A percentile compares a stretch with the other conserved stretches of the same genome.
Conservation (phyloP, 2,329 filamentous ascomycete genomes). For the Penicillium sp. region DNA sequence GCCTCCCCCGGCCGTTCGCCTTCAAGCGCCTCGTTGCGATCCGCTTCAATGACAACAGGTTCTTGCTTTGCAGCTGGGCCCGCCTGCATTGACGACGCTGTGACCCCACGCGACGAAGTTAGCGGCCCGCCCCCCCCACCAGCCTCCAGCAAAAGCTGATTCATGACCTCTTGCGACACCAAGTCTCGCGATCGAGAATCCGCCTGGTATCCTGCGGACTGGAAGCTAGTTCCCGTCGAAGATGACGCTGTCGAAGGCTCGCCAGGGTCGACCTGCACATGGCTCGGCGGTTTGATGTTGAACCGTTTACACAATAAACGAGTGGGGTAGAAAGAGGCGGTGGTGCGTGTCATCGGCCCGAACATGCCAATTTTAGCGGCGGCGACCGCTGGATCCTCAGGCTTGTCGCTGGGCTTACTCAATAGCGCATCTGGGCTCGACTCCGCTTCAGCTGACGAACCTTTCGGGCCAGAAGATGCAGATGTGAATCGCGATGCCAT, state of each 20-base stretch:
- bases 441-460: slow-evolving; percentile 41
- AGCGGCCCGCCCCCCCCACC: slow-evolving; percentile 28
- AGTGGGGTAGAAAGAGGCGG: slow-evolving; percentile 75
- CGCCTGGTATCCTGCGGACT: slow-evolving; percentile 39
- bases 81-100: slow-evolving; percentile 21
- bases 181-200: slow-evolving; percentile 49
- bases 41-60: slow-evolving; percentile 64
- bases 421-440: slow-evolving; percentile 46
- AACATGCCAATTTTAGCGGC: slow-evolving; percentile 93
- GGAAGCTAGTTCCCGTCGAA: slow-evolving; percentile 32
- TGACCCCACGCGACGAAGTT: slow-evolving; percentile 10
- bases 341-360: slow-evolving; percentile 79
- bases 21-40: slow-evolving; percentile 79
- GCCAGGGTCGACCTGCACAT: slow-evolving; percentile 63
- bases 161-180: slow-evolving; percentile 60
- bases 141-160: slow-evolving; percentile 58
- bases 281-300: slow-evolving; percentile 77
- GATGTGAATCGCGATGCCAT: slow-evolving; percentile 95
- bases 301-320: slow-evolving; percentile 93
- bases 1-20: slow-evolving; percentile 75
- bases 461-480: slow-evolving; percentile 44
- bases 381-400: slow-evolving; percentile 77
- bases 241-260: slow-evolving; percentile 33
- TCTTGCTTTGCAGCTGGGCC: slow-evolving; percentile 20
- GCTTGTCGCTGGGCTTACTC: slow-evolving; percentile 58